Evolutionary conservation across 2,329 filamentous ascomycete species (phyloP).

Genomic region (Talaromyces pinophilus): DNA sequence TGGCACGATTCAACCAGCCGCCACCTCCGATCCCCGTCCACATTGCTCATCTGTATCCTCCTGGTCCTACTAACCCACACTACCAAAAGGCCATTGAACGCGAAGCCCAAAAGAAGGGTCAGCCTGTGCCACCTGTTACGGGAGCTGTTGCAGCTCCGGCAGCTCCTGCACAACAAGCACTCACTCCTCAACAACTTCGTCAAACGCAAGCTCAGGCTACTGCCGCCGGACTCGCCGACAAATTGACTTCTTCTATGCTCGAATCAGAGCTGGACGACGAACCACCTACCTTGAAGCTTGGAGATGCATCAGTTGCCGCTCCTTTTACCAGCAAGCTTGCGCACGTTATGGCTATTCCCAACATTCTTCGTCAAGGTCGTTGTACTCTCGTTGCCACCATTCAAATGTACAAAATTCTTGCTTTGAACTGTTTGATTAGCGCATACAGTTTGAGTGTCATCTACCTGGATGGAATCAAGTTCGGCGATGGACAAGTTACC

Average conservation of each 20-base stretch:
- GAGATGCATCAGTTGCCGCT: conserved; percentile 93
- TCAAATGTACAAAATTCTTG: conserved; percentile 99
- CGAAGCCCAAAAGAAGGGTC: conserved; percentile 77
- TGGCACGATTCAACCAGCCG: conserved; percentile 94
- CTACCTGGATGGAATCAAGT: conserved; percentile 98
- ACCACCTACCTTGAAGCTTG: conserved; percentile 93
- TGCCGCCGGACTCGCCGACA: conserved; percentile 78
- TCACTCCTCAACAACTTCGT: conserved; percentile 54
- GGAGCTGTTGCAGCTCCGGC: conserved; percentile 62
- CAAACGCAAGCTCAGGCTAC: conserved; percentile 65
- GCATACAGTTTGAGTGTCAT: conserved; percentile 96
- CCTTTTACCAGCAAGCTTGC: conserved; percentile 97
- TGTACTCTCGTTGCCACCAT: conserved; percentile 98
- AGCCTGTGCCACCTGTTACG: conserved; percentile 55
- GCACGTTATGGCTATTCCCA: conserved; percentile 94
- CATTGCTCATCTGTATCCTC: conserved; percentile 93
- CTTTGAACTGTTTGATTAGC: conserved; percentile 94
- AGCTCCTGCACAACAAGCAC: conserved; percentile 57
- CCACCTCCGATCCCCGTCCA: conserved; percentile 85
- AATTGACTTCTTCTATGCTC: conserved; percentile 83
- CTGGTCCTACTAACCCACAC: conserved; percentile 87
- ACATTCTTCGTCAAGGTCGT: conserved; percentile 96
- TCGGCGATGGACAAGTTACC: conserved; percentile 95
- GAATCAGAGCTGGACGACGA: conserved; percentile 87
- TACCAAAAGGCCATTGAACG: conserved; percentile 88